phyloP scores from a whole-genome alignment of 169 alveolate genomes.

The Sarcocystis neurona region DNA sequence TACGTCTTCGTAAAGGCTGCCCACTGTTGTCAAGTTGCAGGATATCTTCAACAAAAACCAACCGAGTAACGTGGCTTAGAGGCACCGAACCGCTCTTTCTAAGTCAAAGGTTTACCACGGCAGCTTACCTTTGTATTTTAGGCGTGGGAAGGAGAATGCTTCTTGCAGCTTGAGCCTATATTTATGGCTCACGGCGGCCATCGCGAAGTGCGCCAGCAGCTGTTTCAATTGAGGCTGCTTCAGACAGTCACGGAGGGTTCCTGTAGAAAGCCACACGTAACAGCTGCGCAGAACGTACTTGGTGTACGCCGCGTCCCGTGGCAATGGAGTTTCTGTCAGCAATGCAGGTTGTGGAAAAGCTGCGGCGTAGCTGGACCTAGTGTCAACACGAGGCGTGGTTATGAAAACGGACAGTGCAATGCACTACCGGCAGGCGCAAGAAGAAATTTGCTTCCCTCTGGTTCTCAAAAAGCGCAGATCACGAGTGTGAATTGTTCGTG shows the following conservation, averaged over 20 bases:
- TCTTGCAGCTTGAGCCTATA: conserved; percentile 39
- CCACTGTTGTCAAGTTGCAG: background rate
- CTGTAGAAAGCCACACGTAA: background rate
- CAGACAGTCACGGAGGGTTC: background rate
- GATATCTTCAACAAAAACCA: background rate
- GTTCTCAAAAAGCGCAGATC: too few species aligned
- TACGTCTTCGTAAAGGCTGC: background rate
- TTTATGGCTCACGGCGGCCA: conserved; percentile 58
- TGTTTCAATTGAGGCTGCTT: conserved; percentile 5
- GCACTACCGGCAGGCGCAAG: too few species aligned
- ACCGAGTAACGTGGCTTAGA: background rate
- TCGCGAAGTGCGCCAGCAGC: conserved; percentile 40
- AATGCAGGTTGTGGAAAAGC: background rate
- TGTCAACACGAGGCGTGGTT: too few species aligned
- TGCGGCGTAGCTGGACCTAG: background rate
- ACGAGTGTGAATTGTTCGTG: too few species aligned
- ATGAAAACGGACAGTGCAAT: too few species aligned
- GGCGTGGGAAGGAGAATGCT: conserved; percentile 49
- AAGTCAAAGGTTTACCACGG: too few species aligned
- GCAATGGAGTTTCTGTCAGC: background rate
- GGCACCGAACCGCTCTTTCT: background rate
- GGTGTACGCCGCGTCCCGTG: background rate
- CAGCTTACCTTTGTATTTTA: conserved; percentile 36
- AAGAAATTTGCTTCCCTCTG: too few species aligned
- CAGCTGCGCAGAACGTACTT: background rate